These are phyloP conservation scores for Sphaerosporella brunnea DNA, from an alignment of 495 filamentous ascomycete species.

Conservation along the genomic window DNA sequence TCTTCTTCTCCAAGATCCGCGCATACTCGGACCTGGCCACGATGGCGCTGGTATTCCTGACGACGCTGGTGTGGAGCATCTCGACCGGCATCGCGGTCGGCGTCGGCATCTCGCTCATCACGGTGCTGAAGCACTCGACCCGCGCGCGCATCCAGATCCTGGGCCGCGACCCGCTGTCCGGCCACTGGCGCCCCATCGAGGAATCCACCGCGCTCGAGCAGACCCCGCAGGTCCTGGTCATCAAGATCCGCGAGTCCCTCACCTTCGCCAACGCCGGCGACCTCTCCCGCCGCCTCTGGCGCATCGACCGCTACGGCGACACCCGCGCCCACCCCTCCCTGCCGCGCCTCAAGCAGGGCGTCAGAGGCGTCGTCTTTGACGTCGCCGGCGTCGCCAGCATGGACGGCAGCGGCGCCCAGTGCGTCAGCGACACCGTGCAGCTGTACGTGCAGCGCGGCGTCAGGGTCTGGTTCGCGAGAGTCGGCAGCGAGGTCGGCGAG, in stretches of 20 bases:
- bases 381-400: conserved; percentile 86
- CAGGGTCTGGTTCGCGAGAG: conserved; percentile 72
- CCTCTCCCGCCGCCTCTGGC: conserved; percentile 60
- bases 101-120: conserved; percentile 70
- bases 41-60: conserved; percentile 73
- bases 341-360: conserved; percentile 31
- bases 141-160: conserved; percentile 93
- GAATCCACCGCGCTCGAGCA: conserved; percentile 65
- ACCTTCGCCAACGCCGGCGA: conserved; percentile 96
- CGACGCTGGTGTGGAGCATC: conserved; percentile 86
- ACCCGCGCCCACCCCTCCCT: conserved; percentile 68
- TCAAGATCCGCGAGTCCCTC: conserved; percentile 90
- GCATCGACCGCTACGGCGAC: conserved; percentile 78
- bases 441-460: conserved; percentile 54
- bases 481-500: conserved; percentile 34
- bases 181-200: conserved; percentile 63
- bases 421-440: conserved; percentile 72
- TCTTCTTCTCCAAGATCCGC: conserved; percentile 71
- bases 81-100: conserved; percentile 75
- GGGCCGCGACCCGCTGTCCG: conserved; percentile 54
- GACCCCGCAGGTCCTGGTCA: conserved; percentile 47
- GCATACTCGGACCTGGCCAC: conserved; percentile 71
- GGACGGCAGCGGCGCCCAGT: conserved; percentile 84
- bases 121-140: conserved; percentile 75
- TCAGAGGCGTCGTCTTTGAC: conserved; percentile 78